Base-by-base conservation (phyloP, 306 rosid species). In the Senna siamea region DNA sequence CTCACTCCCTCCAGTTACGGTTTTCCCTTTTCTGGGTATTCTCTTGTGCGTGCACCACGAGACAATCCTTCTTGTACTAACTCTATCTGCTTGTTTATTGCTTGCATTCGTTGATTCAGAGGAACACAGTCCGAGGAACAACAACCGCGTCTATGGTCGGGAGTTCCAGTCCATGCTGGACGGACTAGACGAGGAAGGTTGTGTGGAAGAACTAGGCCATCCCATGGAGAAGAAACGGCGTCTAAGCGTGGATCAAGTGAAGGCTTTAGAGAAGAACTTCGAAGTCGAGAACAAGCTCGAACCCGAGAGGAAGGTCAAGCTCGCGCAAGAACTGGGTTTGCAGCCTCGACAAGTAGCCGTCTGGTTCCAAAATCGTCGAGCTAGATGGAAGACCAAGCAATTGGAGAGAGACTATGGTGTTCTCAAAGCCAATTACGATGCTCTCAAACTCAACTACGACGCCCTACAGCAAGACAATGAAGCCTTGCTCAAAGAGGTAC, bases 311-410 rank as follows among this genome's bases (percentile, higher is more conserved):
- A 94, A 94, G 64, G 85, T 90, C 53, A 92, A 90, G 81, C 91
- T 94, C 0, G 97, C 97, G 6, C 96, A 86, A 69, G 99, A 94
- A 40, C 95, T 94, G 9, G 97, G 97, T 0, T 81, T 94, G 72
- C 99, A 94, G 63, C 96, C 99, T 0, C 76, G 99, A 44, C 99
- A 94, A 79, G 99, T 94, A 0, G 96, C 99, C 0, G 99, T 94
- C 40, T 94, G 99, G 99, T 94, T 94, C 74, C 99, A 94, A 68
- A 94, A 94, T 88, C 97, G 99, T 47, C 81, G 99, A 9, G 99
- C 99, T 13, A 82, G 99, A n/a, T 94, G 97, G 96, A 94, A 94
- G 75, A 94, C 99, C 30, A 94, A 94, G 87, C 97, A 92, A 60
- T 78, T 94, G 47, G 99, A 94, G 62, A 85, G 96, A 78, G 99